These are phyloP conservation scores for Russula dissimulans DNA, from an alignment of 768 basidiomycete genomes.

Conservation along the genomic window DNA sequence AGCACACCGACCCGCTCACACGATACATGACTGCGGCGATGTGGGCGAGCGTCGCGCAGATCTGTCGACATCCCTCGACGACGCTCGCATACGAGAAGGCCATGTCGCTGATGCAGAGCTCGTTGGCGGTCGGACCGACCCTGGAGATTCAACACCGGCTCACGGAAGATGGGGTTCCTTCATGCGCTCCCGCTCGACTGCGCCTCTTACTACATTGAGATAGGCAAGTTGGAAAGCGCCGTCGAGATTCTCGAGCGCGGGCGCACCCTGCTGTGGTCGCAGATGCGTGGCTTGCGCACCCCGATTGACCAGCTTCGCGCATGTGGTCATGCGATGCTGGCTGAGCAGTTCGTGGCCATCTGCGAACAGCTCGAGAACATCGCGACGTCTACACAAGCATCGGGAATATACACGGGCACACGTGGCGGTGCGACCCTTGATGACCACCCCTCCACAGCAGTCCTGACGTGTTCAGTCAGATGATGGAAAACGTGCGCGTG, in stretches of 20 bases:
- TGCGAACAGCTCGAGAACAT: no score
- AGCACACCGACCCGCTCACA: not conserved
- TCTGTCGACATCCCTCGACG: not conserved
- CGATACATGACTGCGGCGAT: no score
- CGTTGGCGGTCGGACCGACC: not conserved
- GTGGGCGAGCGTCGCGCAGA: not conserved
- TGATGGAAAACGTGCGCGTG: no score
- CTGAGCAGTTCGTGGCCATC: no score
- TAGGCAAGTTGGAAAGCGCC: not conserved
- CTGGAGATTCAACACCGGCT: not conserved
- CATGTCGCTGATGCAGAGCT: no score
- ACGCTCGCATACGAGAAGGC: no score
- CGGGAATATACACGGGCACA: no score
- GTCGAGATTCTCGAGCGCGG: constrained; percentile 18
- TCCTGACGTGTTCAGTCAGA: no score
- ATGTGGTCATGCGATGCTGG: not conserved
- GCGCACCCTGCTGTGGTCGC: constrained; percentile 7
- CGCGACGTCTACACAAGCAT: no score
- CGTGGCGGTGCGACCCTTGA: no score
- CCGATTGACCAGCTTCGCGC: constrained; percentile 3
- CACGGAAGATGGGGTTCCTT: not conserved
- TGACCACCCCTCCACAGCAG: no score
- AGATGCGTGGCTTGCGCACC: constrained; percentile 9
- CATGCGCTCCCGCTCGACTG: not conserved
- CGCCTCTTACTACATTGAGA: not conserved